Conservation (phyloP, 225 moss, liverwort and hornwort genomes). For the Marchantia paleacea region DNA sequence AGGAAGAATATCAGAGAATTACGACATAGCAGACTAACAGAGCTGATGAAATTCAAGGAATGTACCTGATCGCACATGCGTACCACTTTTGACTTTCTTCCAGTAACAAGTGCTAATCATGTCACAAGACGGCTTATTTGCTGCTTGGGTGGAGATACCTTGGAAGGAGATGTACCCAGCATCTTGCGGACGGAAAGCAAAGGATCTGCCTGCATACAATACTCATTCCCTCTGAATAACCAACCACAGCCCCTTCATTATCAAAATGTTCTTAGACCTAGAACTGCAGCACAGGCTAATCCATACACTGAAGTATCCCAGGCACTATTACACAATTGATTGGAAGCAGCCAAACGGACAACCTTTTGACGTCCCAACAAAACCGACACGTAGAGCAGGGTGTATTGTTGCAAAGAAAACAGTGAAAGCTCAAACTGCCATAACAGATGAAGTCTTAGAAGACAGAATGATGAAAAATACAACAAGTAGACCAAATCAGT, state of each 20-base stretch:
- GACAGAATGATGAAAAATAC: background rate
- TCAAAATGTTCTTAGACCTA: conserved; percentile 5
- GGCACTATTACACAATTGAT: background rate
- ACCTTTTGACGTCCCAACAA: background rate
- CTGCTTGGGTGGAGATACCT: conserved; percentile 19
- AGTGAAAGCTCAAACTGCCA: background rate
- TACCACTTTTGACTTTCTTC: background rate
- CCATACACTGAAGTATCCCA: background rate
- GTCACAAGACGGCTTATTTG: background rate
- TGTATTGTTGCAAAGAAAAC: background rate
- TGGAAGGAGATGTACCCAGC: conserved; percentile 24
- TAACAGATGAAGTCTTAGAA: no score
- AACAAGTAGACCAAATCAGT: background rate
- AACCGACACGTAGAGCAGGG: background rate
- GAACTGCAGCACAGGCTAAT: background rate
- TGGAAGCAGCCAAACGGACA: background rate
- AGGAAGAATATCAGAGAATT: background rate
- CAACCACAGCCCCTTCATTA: conserved; percentile 17
- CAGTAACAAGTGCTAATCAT: background rate
- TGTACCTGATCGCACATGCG: background rate
- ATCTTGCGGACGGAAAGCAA: conserved; percentile 21
- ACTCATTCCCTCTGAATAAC: conserved; percentile 17
- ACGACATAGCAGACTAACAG: background rate
- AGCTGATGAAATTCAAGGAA: background rate
- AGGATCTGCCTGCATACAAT: conserved; percentile 27